Conservation (phyloP, 306 rosid genomes). For the Quercus cerris region DNA sequence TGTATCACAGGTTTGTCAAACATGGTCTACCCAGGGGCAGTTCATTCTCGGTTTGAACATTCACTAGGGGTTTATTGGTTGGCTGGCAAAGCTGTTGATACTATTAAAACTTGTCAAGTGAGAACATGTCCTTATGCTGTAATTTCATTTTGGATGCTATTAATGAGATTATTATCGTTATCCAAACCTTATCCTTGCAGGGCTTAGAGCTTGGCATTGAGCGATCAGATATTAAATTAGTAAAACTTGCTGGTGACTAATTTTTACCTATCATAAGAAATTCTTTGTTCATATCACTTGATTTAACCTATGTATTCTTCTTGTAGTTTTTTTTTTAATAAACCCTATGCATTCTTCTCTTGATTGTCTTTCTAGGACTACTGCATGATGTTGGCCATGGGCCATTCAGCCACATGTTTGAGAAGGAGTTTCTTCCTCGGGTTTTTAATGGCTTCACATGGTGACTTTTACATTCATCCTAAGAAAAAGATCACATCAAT, state of each 20-base stretch:
- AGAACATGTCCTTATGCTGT: not conserved
- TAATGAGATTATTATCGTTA: conserved; percentile 21
- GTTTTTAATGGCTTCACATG: conserved; percentile 30
- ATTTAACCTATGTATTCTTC: conserved; percentile 14
- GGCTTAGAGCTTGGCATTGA: conserved; percentile 47
- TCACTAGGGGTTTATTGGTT: conserved; percentile 55
- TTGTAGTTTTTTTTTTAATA: too few species aligned
- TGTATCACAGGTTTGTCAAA: conserved; percentile 35
- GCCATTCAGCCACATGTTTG: conserved; percentile 54
- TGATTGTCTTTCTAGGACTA: conserved; percentile 28
- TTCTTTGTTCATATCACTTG: conserved; percentile 17
- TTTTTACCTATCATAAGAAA: conserved; percentile 13
- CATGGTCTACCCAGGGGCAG: conserved; percentile 59
- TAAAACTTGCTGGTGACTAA: conserved; percentile 51
- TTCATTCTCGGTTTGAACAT: conserved; percentile 54
- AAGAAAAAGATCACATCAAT: not conserved
- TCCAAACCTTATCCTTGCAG: conserved; percentile 20
- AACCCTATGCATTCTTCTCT: conserved; percentile 9
- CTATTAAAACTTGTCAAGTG: conserved; percentile 40
- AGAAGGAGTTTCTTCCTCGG: conserved; percentile 42
- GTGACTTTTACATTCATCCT: conserved; percentile 25
- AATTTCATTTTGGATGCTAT: not conserved
- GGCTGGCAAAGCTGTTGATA: conserved; percentile 45
- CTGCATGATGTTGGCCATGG: conserved; percentile 63
- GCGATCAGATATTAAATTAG: conserved; percentile 31